Conservation (phyloP, 2,329 filamentous ascomycete species). For the Penicillium sp. region DNA sequence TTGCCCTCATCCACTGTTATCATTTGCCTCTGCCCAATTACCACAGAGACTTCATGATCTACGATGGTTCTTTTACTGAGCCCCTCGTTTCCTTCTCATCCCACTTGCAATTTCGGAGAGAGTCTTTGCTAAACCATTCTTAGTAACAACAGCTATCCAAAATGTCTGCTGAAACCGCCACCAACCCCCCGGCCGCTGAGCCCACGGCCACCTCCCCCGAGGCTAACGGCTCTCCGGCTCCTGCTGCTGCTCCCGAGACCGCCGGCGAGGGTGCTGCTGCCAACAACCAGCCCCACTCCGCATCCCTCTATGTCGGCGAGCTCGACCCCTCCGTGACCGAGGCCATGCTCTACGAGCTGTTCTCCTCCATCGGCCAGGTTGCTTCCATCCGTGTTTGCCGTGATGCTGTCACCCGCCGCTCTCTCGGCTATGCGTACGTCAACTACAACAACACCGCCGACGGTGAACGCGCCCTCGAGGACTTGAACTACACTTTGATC, state of each 20-base stretch:
- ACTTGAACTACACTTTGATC: slow-evolving; percentile 99
- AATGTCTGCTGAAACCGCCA: slow-evolving; percentile 77
- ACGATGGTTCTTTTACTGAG: slow-evolving; percentile 14
- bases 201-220: slow-evolving; percentile 58
- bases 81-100: not conserved
- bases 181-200: slow-evolving; percentile 67
- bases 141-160: slow-evolving; percentile 65
- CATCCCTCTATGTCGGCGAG: slow-evolving; percentile 98
- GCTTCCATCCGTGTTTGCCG: slow-evolving; percentile 99
- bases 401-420: slow-evolving; percentile 96
- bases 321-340: slow-evolving; percentile 97
- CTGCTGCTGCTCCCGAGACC: slow-evolving; percentile 61
- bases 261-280: slow-evolving; percentile 57
- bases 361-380: slow-evolving; percentile 98
- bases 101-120: slow-evolving; percentile 1
- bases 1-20: slow-evolving; percentile 4
- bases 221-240: slow-evolving; percentile 58
- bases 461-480: slow-evolving; percentile 96
- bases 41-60: slow-evolving; percentile 14
- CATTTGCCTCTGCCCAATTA: not conserved
- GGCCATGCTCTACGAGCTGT: slow-evolving; percentile 99
- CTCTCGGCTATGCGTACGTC: slow-evolving; percentile 98
- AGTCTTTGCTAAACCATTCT: slow-evolving; percentile 14
- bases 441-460: slow-evolving; percentile 99
- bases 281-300: slow-evolving; percentile 82